Evolutionary conservation across 2,329 filamentous ascomycete species (phyloP).

Genomic region (Coniochaeta hoffmannii): DNA sequence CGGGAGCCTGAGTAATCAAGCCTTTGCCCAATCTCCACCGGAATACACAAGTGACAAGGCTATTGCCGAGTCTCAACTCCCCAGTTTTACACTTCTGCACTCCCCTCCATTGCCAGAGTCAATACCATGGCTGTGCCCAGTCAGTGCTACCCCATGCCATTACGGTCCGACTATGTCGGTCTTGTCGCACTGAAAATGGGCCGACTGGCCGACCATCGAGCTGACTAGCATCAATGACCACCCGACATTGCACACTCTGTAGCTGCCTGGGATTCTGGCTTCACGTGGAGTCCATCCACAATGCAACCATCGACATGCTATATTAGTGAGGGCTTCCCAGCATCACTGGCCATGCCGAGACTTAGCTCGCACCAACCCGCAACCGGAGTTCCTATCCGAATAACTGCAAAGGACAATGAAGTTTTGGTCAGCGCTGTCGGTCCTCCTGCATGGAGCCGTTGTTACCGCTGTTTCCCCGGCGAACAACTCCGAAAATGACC

Average conservation of each 20-base stretch:
- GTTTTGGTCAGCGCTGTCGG: constrained; percentile 7
- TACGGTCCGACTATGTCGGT: neutral
- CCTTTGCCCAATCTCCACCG: neutral
- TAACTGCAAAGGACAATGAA: constrained; percentile 9
- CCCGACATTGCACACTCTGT: too few species aligned
- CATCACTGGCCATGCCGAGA: neutral
- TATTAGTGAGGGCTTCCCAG: neutral
- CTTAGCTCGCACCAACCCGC: neutral
- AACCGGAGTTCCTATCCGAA: neutral
- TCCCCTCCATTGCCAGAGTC: neutral
- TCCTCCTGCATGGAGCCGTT: constrained; percentile 10
- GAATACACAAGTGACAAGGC: neutral
- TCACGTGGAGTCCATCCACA: neutral
- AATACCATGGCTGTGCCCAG: neutral
- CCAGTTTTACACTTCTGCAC: too few species aligned
- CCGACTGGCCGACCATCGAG: neutral
- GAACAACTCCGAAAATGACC: constrained; percentile 5
- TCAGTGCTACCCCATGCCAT: neutral
- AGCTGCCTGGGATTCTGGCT: neutral
- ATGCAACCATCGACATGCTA: neutral
- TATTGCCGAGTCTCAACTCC: neutral
- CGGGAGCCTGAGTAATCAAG: neutral
- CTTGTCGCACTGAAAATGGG: neutral
- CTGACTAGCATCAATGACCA: neutral
- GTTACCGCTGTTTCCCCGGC: constrained; percentile 10